Percentiles rank a stretch among this genome's conserved stretches.
phyloP scores from a whole-genome alignment of 805 yeast species.

The Ogataea methylovora region DNA sequence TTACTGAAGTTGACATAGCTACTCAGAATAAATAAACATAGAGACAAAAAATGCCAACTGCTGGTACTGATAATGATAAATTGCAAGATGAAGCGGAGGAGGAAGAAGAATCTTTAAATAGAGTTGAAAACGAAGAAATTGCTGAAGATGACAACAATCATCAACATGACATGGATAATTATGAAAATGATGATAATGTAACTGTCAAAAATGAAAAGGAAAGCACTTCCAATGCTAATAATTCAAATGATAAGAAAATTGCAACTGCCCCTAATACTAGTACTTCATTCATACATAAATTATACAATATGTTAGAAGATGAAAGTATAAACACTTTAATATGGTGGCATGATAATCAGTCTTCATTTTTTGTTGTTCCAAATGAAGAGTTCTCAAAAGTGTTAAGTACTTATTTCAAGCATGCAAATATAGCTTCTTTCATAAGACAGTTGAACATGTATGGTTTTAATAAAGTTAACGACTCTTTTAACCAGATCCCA shows the following conservation, averaged over 20 bases:
- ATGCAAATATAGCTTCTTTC: slow-evolving; percentile 72
- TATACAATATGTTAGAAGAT: slow-evolving; percentile 88
- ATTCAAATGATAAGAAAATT: neutral
- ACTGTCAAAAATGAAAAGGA: neutral
- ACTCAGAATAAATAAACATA: too few species aligned
- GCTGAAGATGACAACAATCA: neutral
- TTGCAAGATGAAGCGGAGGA: neutral
- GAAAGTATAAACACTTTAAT: slow-evolving; percentile 62
- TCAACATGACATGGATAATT: neutral
- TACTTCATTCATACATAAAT: slow-evolving; percentile 69
- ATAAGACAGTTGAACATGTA: slow-evolving; percentile 78
- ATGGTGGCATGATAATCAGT: slow-evolving; percentile 70
- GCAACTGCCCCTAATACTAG: slow-evolving; percentile 6
- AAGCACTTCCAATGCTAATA: too few species aligned
- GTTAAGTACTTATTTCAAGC: slow-evolving; percentile 61
- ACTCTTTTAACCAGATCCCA: slow-evolving; percentile 23
- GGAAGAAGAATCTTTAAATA: neutral
- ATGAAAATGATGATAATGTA: neutral
- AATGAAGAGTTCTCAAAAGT: slow-evolving; percentile 83
- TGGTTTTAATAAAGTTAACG: slow-evolving; percentile 71
- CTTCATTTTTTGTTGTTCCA: slow-evolving; percentile 71
- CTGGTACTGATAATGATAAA: too few species aligned
- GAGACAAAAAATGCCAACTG: too few species aligned
- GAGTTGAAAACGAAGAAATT: neutral
- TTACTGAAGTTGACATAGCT: too few species aligned